phyloP scores from a whole-genome alignment of 768 basidiomycete genomes.

The Trametes villosa region DNA sequence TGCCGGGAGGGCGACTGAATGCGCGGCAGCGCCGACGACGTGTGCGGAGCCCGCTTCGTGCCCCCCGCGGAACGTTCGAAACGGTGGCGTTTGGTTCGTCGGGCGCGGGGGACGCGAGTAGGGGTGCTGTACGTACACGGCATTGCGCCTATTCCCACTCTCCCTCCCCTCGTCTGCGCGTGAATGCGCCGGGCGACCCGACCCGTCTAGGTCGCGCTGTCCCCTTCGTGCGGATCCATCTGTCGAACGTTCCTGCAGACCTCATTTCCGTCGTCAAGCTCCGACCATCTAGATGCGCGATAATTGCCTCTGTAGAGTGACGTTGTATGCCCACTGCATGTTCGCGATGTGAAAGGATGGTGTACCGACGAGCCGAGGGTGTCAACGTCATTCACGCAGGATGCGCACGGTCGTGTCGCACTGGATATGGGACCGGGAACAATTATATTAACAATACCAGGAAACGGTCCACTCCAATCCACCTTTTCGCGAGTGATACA shows the following conservation, averaged over 20 bases:
- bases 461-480: conserved; percentile 16
- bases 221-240: conserved; percentile 5
- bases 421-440: conserved; percentile 3
- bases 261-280: conserved; percentile 7
- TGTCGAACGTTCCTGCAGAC: not conserved
- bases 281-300: conserved; percentile 1
- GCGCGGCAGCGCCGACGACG: not conserved
- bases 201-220: not conserved
- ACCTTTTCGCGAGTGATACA: conserved; percentile 19
- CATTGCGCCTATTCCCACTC: conserved; percentile 3
- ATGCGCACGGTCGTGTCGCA: conserved; percentile 3
- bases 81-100: conserved; percentile 9
- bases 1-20: conserved; percentile 2
- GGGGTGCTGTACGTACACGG: conserved; percentile 16
- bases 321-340: not conserved
- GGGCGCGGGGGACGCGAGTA: not conserved
- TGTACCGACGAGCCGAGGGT: not conserved
- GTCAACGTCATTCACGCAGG: not conserved
- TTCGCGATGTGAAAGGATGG: not conserved
- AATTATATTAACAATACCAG: conserved; percentile 20
- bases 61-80: conserved; percentile 4
- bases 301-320: not conserved
- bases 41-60: too few species aligned
- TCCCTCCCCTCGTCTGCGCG: conserved; percentile 12
- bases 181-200: not conserved